Evolutionary conservation across 208 protist species (phyloP).

Genomic region (Wallacemonas sp.): DNA sequence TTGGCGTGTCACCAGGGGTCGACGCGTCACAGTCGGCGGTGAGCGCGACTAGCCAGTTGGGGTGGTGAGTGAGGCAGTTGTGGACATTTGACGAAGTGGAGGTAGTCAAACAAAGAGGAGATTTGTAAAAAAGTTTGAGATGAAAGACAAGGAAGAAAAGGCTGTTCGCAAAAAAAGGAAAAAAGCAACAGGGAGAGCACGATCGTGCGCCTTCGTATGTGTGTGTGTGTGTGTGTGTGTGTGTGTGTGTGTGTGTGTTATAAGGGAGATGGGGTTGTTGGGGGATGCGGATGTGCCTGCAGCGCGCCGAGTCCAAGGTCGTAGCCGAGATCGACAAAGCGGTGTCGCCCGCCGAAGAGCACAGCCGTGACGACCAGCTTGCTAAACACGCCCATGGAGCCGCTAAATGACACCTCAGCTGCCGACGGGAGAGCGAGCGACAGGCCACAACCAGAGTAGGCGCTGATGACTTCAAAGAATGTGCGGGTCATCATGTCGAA

Average conservation of each 20-base stretch:
- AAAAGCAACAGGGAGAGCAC: no score
- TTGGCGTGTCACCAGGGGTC: no score
- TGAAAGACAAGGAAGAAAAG: no score
- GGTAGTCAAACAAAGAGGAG: no score
- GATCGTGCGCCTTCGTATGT: no score
- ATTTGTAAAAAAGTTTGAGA: no score
- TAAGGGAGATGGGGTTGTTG: background rate
- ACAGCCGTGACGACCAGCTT: slow-evolving; percentile 63
- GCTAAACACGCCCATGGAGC: slow-evolving; percentile 43
- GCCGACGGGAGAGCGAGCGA: slow-evolving; percentile 42
- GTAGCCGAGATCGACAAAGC: slow-evolving; percentile 78
- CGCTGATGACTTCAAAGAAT: slow-evolving; percentile 81
- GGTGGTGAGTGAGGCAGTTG: no score
- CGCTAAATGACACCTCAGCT: slow-evolving; percentile 53
- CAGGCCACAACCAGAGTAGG: slow-evolving; percentile 67
- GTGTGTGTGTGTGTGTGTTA: background rate
- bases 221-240: background rate
- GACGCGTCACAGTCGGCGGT: no score
- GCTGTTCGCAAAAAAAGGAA: no score
- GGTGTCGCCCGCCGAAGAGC: slow-evolving; percentile 75
- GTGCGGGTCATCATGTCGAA: slow-evolving; percentile 77
- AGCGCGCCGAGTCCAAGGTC: slow-evolving; percentile 65
- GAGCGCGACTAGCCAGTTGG: no score
- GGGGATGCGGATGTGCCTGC: slow-evolving; percentile 24
- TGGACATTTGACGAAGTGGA: no score